These are phyloP conservation scores for Thymus mandschuricus DNA, from an alignment of 257 asterid species.

Conservation along the genomic window DNA sequence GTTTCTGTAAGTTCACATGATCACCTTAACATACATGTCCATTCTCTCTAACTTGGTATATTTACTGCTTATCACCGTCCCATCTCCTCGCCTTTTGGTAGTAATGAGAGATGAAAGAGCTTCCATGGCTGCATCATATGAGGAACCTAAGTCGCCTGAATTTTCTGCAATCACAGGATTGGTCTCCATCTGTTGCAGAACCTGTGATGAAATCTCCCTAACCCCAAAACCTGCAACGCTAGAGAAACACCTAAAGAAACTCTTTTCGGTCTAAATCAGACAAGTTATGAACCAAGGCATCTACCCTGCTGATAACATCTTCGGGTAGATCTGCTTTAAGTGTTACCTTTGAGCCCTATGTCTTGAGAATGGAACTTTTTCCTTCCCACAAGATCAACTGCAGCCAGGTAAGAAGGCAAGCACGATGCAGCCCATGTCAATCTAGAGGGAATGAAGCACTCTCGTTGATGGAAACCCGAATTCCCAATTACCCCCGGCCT, in stretches of 20 bases:
- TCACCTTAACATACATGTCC: conserved; percentile 73
- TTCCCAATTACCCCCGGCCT: conserved; percentile 39
- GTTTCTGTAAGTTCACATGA: conserved; percentile 12
- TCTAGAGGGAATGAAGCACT: conserved; percentile 34
- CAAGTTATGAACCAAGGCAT: neutral
- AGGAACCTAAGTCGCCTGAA: conserved; percentile 37
- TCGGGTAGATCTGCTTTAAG: conserved; percentile 16
- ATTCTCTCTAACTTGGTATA: conserved; percentile 68
- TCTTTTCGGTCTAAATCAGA: conserved; percentile 1
- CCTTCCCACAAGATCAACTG: conserved; percentile 35
- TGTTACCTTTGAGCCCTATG: conserved; percentile 41
- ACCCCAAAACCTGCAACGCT: conserved; percentile 38
- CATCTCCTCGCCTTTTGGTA: conserved; percentile 59
- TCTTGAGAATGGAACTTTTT: conserved; percentile 39
- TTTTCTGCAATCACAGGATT: conserved; percentile 44
- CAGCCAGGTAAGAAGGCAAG: conserved; percentile 32
- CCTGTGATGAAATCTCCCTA: conserved; percentile 39
- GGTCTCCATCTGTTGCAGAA: conserved; percentile 45
- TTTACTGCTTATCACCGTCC: conserved; percentile 36
- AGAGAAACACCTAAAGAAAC: conserved; percentile 17
- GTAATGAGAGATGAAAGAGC: conserved; percentile 88
- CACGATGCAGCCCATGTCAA: conserved; percentile 35
- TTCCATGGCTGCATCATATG: conserved; percentile 84
- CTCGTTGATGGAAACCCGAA: conserved; percentile 37
- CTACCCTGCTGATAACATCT: neutral